Conservation (phyloP, 768 basidiomycete species). For the Mycena maculata region DNA sequence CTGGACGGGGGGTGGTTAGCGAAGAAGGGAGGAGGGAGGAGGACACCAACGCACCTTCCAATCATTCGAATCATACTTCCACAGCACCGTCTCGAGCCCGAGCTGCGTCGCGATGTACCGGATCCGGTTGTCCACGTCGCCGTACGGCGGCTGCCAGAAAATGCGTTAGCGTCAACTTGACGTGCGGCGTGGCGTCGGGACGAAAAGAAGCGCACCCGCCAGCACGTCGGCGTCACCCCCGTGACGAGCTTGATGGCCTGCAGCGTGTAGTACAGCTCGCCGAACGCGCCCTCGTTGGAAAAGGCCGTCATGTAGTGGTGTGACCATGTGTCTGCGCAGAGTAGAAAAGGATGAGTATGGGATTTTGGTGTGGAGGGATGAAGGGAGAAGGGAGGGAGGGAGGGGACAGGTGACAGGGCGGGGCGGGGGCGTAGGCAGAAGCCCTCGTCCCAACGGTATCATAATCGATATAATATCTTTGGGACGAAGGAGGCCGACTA, state of each 20-base stretch:
- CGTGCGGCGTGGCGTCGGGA: too few relatives aligned
- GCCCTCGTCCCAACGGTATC: too few relatives aligned
- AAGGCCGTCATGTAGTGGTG: constrained; percentile 70
- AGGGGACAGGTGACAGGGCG: too few relatives aligned
- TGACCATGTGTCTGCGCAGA: constrained; percentile 63
- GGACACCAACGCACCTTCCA: constrained; percentile 40
- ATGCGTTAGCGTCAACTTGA: too few relatives aligned
- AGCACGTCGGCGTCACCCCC: constrained; percentile 69
- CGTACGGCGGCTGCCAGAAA: constrained; percentile 9
- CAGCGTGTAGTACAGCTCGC: constrained; percentile 84
- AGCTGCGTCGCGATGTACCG: constrained; percentile 26
- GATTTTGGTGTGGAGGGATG: too few relatives aligned
- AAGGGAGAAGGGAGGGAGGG: too few relatives aligned
- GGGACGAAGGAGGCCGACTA: too few relatives aligned
- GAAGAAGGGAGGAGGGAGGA: too few relatives aligned
- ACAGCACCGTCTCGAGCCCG: constrained; percentile 67
- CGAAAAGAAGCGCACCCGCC: constrained; percentile 47
- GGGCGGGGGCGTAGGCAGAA: too few relatives aligned
- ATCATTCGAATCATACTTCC: constrained; percentile 66
- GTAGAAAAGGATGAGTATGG: too few relatives aligned
- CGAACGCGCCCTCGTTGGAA: constrained; percentile 73
- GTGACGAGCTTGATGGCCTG: constrained; percentile 65
- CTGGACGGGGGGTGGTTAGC: too few relatives aligned
- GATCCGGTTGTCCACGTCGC: constrained; percentile 31
- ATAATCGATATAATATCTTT: too few relatives aligned